These are phyloP conservation scores for Hymenotorrendiella dingleyae DNA, from an alignment of 2,329 filamentous ascomycete species.

Conservation along the genomic window DNA sequence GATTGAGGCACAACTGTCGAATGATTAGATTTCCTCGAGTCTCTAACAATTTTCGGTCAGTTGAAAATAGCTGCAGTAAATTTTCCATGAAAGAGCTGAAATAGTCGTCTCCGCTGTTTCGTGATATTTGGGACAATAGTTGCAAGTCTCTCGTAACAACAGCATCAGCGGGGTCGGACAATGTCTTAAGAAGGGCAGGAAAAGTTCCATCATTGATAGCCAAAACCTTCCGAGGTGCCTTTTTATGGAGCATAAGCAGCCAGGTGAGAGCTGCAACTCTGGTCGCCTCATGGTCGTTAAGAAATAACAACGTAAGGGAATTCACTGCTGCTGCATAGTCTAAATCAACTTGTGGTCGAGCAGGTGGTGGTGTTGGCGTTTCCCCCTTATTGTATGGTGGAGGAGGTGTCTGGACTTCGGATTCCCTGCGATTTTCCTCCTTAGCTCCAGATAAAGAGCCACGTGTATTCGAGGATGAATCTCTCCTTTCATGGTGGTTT, in stretches of 20 bases:
- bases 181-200: constrained; percentile 87
- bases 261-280: constrained; percentile 89
- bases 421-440: constrained; percentile 46
- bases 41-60: constrained; percentile 84
- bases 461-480: constrained; percentile 28
- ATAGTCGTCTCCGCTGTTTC: constrained; percentile 94
- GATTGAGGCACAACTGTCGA: constrained; percentile 82
- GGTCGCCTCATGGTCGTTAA: constrained; percentile 96
- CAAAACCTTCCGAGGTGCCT: constrained; percentile 86
- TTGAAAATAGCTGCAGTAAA: constrained; percentile 88
- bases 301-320: constrained; percentile 84
- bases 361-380: constrained; percentile 37
- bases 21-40: constrained; percentile 95
- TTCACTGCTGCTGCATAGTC: constrained; percentile 94
- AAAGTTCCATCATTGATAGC: constrained; percentile 98
- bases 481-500: constrained; percentile 26
- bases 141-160: constrained; percentile 94
- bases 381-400: constrained; percentile 27
- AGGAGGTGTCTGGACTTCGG: constrained; percentile 46
- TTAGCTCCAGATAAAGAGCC: constrained; percentile 37
- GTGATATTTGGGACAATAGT: constrained; percentile 89
- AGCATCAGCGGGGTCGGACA: constrained; percentile 90
- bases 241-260: constrained; percentile 96
- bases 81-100: constrained; percentile 99
- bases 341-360: constrained; percentile 58